phyloP scores from a whole-genome alignment of 192 early-diverging fungal species.

The Backusella morwellensis region DNA sequence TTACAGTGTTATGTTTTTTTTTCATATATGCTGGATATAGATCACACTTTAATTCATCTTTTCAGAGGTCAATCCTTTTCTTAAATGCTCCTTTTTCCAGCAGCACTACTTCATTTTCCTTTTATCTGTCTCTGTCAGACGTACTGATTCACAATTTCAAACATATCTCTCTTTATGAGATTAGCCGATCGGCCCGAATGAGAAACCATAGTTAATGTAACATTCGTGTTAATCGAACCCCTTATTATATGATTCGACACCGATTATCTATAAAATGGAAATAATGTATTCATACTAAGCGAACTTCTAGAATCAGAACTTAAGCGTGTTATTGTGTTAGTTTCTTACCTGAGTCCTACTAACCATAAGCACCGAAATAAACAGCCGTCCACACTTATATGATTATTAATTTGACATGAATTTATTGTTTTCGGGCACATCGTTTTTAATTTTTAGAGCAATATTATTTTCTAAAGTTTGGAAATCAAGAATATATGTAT shows the following conservation, averaged over 20 bases:
- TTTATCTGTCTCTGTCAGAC: not conserved
- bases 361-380: not conserved
- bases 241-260: not conserved
- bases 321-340: not conserved
- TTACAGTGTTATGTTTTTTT: not conserved
- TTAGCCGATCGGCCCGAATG: not conserved
- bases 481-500: not conserved
- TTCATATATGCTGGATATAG: not conserved
- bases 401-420: not conserved
- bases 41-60: not conserved
- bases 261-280: not conserved
- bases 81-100: not conserved
- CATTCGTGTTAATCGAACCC: not conserved
- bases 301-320: not conserved
- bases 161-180: not conserved
- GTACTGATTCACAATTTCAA: not conserved
- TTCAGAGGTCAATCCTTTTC: not conserved
- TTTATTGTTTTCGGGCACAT: not conserved
- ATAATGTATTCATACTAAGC: not conserved
- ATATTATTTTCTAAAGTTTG: not conserved
- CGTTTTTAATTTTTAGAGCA: too few relatives aligned
- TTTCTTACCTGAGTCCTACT: not conserved
- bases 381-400: not conserved
- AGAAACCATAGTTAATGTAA: not conserved
- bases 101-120: not conserved